Evolutionary conservation across 139 green algal genomes (phyloP).

Genomic region (Asterochloris sp.): DNA sequence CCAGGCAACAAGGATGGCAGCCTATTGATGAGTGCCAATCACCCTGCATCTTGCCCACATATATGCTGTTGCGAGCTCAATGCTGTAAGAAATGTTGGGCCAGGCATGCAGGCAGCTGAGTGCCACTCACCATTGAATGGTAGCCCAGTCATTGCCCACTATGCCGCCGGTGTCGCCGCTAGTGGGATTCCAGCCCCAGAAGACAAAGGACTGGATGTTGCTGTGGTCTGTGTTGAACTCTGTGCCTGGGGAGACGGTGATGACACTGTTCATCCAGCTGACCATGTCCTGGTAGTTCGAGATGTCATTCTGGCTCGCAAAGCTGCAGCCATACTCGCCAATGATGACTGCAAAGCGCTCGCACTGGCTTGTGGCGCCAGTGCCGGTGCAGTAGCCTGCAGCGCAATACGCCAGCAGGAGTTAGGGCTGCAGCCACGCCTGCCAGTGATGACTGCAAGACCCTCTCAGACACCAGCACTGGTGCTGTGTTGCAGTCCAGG

Average conservation of each 20-base stretch:
- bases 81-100: not conserved
- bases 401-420: not conserved
- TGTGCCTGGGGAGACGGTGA: not conserved
- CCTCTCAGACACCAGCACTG: too few species aligned
- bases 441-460: too few species aligned
- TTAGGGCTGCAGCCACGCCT: too few species aligned
- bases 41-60: not conserved
- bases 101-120: not conserved
- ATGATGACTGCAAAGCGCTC: slow-evolving; percentile 15
- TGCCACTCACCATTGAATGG: slow-evolving; percentile 12
- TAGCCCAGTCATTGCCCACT: slow-evolving; percentile 10
- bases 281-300: slow-evolving; percentile 7
- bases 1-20: not conserved
- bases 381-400: slow-evolving; percentile 13
- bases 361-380: slow-evolving; percentile 10
- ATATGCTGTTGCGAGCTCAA: not conserved
- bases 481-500: too few species aligned
- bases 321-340: slow-evolving; percentile 10
- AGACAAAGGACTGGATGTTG: slow-evolving; percentile 11
- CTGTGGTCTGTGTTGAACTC: not conserved
- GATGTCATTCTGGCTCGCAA: slow-evolving; percentile 8
- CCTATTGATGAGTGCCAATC: not conserved
- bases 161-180: slow-evolving; percentile 27
- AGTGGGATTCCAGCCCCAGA: slow-evolving; percentile 37
- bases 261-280: slow-evolving; percentile 16